Conservation (phyloP, 257 asterid species). For the Gentiana dahurica region DNA sequence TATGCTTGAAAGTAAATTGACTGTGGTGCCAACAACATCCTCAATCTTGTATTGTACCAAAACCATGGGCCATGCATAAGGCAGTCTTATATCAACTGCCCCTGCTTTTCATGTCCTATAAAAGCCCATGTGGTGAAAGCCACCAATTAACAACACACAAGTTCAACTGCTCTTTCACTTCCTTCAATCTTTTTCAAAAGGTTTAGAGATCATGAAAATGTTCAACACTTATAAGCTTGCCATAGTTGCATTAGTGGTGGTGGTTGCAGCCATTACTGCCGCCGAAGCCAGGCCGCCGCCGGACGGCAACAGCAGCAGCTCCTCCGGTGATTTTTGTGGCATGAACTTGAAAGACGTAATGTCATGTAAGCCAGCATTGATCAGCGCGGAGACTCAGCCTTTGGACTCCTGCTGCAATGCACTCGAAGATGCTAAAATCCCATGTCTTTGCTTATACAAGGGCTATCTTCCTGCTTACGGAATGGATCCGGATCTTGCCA, state of each 20-base stretch:
- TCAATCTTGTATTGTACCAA: too few relatives aligned
- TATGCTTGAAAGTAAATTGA: too few relatives aligned
- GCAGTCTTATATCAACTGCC: too few relatives aligned
- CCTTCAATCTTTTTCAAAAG: too few relatives aligned
- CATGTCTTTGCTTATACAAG: conserved; percentile 15
- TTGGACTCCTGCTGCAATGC: conserved; percentile 10
- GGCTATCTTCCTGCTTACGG: neutral
- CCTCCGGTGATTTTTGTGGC: conserved; percentile 4
- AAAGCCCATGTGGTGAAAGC: neutral
- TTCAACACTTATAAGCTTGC: conserved; percentile 1
- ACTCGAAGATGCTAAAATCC: neutral
- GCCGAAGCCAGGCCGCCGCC: neutral
- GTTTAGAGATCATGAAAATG: too few relatives aligned
- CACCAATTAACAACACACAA: neutral
- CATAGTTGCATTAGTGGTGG: conserved; percentile 6
- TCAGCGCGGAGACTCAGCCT: neutral
- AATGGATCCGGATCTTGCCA: conserved; percentile 12
- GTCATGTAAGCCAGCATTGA: conserved; percentile 15
- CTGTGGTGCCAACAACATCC: too few relatives aligned
- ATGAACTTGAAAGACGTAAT: conserved; percentile 10
- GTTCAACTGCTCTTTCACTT: too few relatives aligned
- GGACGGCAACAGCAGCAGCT: neutral
- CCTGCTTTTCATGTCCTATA: conserved; percentile 2
- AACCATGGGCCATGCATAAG: too few relatives aligned
- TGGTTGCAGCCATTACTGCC: conserved; percentile 1